Conservation (phyloP, 2,329 filamentous ascomycete species). For the Plenodomus tracheiphilus region DNA sequence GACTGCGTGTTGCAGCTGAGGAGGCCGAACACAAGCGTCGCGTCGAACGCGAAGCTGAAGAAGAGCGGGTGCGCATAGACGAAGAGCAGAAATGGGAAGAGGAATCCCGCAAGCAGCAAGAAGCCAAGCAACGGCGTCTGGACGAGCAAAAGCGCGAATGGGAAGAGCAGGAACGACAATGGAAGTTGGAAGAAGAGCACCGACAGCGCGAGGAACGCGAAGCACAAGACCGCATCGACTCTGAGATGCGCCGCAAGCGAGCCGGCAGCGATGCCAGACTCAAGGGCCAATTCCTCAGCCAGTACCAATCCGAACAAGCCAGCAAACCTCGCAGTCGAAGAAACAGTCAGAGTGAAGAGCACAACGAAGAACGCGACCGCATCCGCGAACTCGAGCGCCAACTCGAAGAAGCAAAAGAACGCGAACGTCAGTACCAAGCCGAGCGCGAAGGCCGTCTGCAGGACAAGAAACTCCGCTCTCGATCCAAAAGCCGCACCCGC, state of each 20-base stretch:
- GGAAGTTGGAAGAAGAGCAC: conserved; percentile 75
- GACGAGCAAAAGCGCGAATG: conserved; percentile 73
- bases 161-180: conserved; percentile 76
- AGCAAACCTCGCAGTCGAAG: conserved; percentile 40
- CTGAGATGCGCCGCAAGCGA: conserved; percentile 66
- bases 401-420: conserved; percentile 67
- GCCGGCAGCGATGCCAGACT: conserved; percentile 68
- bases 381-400: conserved; percentile 80
- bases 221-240: conserved; percentile 66
- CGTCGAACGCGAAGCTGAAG: conserved; percentile 60
- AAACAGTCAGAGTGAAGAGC: conserved; percentile 49
- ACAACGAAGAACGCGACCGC: conserved; percentile 63
- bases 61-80: conserved; percentile 62
- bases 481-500: conserved; percentile 41
- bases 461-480: conserved; percentile 42
- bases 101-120: conserved; percentile 63
- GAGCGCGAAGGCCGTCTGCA: conserved; percentile 60
- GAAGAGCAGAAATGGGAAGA: conserved; percentile 71
- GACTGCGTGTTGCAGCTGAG: conserved; percentile 53
- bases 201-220: conserved; percentile 73
- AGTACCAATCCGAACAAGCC: conserved; percentile 76
- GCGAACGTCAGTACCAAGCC: conserved; percentile 65
- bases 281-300: conserved; percentile 81
- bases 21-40: conserved; percentile 56
- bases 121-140: conserved; percentile 61